Percentiles rank a stretch among this genome's conserved stretches.
Conservation (phyloP, 306 rosid genomes). For the Trichosanthes cucumerina region DNA sequence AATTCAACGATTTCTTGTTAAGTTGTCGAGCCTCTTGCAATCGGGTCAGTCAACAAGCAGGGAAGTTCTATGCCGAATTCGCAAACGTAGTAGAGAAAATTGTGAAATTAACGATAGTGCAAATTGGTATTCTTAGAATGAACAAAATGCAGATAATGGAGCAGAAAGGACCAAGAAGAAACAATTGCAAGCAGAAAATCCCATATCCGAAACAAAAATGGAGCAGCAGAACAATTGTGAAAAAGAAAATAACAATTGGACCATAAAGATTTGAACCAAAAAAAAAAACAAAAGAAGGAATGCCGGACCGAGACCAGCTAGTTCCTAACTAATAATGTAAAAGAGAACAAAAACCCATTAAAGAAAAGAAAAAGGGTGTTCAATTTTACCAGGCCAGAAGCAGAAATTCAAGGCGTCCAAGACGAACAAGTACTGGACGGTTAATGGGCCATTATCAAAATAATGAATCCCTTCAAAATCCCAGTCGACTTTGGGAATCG, state of each 20-base stretch:
- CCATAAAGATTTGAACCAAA: not conserved
- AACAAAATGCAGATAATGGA: not conserved
- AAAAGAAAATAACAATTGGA: not conserved
- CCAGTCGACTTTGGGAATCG: slow-evolving; percentile 81
- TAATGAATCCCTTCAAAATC: slow-evolving; percentile 99
- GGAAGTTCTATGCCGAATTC: not conserved
- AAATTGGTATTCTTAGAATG: not conserved
- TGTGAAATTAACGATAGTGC: not conserved
- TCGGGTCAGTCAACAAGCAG: not conserved
- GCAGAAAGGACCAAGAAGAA: not conserved
- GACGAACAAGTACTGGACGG: slow-evolving; percentile 84
- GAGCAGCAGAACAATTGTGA: not conserved
- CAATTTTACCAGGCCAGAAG: slow-evolving; percentile 80
- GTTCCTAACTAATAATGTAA: not conserved
- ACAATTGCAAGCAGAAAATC: not conserved
- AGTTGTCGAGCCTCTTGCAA: not conserved
- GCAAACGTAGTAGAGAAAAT: not conserved
- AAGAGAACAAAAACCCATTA: not conserved
- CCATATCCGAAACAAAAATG: not conserved
- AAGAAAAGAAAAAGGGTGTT: not conserved
- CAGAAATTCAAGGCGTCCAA: slow-evolving; percentile 89
- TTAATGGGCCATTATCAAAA: slow-evolving; percentile 83
- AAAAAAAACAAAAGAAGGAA: not conserved
- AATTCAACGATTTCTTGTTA: not conserved
- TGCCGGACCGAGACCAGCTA: not conserved